These are phyloP conservation scores for Citrullus amarus DNA, from an alignment of 306 rosid genomes.

Conservation along the genomic window DNA sequence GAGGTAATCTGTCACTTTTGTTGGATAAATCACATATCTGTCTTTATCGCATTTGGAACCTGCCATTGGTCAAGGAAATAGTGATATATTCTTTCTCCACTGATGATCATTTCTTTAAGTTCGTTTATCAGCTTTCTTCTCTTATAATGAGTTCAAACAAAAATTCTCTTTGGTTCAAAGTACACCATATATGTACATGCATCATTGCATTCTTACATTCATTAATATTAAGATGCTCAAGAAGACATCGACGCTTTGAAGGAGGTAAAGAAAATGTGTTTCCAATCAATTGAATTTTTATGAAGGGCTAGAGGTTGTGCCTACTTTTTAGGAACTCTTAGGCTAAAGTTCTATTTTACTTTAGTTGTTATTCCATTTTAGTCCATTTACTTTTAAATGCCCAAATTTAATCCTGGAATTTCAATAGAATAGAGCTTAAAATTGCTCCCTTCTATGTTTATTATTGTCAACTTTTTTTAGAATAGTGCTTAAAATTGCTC, in stretches of 20 bases:
- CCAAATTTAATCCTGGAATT: neutral
- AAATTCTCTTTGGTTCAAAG: neutral
- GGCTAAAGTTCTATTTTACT: no score
- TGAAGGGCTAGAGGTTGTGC: neutral
- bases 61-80: neutral
- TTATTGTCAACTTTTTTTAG: no score
- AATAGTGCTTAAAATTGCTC: no score
- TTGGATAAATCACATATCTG: neutral
- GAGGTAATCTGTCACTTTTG: conserved; percentile 40
- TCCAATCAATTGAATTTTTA: neutral
- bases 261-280: neutral
- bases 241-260: neutral
- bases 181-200: neutral
- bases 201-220: neutral
- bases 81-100: neutral
- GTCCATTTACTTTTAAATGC: neutral
- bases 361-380: no score
- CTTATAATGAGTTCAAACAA: neutral
- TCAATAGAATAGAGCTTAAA: neutral
- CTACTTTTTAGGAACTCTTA: no score
- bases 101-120: neutral
- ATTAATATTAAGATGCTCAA: neutral
- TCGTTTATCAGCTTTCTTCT: neutral
- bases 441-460: no score
- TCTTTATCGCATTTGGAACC: neutral